Percentiles rank a stretch among this genome's conserved stretches.
phyloP scores from a whole-genome alignment of 148 eudicot genomes.

The Persicaria maculosa region DNA sequence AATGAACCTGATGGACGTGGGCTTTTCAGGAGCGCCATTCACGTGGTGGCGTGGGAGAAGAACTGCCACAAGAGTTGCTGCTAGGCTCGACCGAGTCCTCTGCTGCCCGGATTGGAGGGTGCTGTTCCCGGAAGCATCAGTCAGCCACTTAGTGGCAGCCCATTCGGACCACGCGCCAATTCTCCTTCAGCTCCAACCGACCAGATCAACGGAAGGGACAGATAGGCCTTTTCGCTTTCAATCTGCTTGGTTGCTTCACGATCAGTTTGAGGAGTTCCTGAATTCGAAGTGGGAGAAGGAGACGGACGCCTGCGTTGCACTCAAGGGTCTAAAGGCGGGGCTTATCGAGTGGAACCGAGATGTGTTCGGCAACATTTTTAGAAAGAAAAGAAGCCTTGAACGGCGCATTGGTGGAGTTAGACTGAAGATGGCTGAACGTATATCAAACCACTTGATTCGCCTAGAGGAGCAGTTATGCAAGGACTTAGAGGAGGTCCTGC shows the following conservation, averaged over 20 bases:
- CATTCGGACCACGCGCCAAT: too few relatives aligned
- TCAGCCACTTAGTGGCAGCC: too few relatives aligned
- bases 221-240: not conserved
- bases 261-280: not conserved
- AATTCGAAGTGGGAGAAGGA: not conserved
- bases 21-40: too few relatives aligned
- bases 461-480: not conserved
- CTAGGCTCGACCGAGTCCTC: too few relatives aligned
- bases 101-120: too few relatives aligned
- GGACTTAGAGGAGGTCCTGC: not conserved
- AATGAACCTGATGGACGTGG: too few relatives aligned
- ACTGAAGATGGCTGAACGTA: not conserved
- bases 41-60: too few relatives aligned
- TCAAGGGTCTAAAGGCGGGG: not conserved
- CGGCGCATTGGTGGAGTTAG: not conserved
- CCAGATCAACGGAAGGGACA: fast-evolving
- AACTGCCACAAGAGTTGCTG: too few relatives aligned
- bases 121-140: too few relatives aligned
- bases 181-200: too few relatives aligned
- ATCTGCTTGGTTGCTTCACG: not conserved
- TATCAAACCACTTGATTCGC: not conserved
- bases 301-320: fast-evolving
- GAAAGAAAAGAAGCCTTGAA: not conserved
- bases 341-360: not conserved
- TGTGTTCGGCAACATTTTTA: not conserved